phyloP scores from a whole-genome alignment of 192 early-diverging fungal genomes.

The Glomus cerebriforme region DNA sequence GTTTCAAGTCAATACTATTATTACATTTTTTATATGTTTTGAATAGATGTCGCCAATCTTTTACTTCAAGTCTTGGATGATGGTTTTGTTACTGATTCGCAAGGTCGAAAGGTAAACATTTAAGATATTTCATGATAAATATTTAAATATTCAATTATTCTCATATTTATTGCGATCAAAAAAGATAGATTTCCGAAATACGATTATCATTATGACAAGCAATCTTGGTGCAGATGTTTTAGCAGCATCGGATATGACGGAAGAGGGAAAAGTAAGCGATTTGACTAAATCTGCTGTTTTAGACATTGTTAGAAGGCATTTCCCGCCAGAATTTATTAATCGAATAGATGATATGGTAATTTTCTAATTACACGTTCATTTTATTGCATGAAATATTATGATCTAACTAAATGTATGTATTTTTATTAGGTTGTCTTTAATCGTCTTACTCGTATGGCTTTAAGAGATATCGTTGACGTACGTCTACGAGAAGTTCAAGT shows the following conservation, averaged over 20 bases:
- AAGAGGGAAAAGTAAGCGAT: slow-evolving; percentile 47
- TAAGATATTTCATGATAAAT: not conserved
- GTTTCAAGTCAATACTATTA: not conserved
- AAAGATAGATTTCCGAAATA: slow-evolving; percentile 73
- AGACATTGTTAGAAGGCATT: slow-evolving; percentile 70
- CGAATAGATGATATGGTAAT: slow-evolving; percentile 75
- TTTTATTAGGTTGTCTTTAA: slow-evolving; percentile 63
- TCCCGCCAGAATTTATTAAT: slow-evolving; percentile 79
- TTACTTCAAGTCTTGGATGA: slow-evolving; percentile 92
- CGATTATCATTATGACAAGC: slow-evolving; percentile 81
- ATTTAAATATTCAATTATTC: not conserved
- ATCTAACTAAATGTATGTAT: not conserved
- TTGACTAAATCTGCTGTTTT: slow-evolving; percentile 64
- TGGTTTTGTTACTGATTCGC: slow-evolving; percentile 76
- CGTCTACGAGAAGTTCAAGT: slow-evolving; percentile 67
- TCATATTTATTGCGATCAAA: not conserved
- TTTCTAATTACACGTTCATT: no score
- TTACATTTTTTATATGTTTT: not conserved
- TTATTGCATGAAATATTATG: no score
- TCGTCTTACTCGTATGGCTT: slow-evolving; percentile 62
- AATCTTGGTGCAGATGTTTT: slow-evolving; percentile 76
- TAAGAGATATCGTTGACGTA: slow-evolving; percentile 77
- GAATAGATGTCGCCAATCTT: slow-evolving; percentile 84
- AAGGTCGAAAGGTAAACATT: slow-evolving; percentile 58
- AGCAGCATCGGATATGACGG: slow-evolving; percentile 49